A percentile compares a stretch with the other conserved stretches of the same genome.
Evolutionary conservation across 139 green algal genomes (phyloP).

Genomic region (Picochlorum costavermella): DNA sequence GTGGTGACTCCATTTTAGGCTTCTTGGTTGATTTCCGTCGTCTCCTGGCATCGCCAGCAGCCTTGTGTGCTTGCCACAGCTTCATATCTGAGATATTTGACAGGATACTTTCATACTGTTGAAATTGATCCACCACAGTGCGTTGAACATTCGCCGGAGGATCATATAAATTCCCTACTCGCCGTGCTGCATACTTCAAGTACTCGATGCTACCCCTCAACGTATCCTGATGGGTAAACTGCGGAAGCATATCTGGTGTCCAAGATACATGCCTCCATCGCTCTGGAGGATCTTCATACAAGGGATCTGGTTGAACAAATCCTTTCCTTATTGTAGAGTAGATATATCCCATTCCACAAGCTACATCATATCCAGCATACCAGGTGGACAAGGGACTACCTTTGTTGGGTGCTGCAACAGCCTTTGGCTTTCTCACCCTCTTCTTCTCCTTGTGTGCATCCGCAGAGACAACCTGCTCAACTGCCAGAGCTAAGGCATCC

Average conservation of each 20-base stretch:
- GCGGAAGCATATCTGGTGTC: neutral
- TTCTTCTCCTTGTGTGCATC: neutral
- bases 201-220: neutral
- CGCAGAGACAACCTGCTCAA: too few relatives aligned
- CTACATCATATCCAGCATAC: constrained; percentile 2
- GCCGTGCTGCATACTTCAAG: neutral
- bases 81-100: too few relatives aligned
- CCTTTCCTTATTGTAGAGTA: neutral
- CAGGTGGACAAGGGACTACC: neutral
- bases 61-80: too few relatives aligned
- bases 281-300: neutral
- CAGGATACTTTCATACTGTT: neutral
- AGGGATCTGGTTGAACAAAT: neutral
- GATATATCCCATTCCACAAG: neutral
- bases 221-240: neutral
- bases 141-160: neutral
- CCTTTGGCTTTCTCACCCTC: neutral
- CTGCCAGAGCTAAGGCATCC: too few relatives aligned
- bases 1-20: too few relatives aligned
- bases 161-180: neutral
- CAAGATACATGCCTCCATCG: neutral
- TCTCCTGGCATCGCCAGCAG: too few relatives aligned
- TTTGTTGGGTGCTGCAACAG: neutral
- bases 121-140: neutral
- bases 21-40: too few relatives aligned